Percentiles rank a stretch among this genome's conserved stretches.
Conservation (phyloP, 371 early-diverging fungal genomes). For the Actinomucor elegans region DNA sequence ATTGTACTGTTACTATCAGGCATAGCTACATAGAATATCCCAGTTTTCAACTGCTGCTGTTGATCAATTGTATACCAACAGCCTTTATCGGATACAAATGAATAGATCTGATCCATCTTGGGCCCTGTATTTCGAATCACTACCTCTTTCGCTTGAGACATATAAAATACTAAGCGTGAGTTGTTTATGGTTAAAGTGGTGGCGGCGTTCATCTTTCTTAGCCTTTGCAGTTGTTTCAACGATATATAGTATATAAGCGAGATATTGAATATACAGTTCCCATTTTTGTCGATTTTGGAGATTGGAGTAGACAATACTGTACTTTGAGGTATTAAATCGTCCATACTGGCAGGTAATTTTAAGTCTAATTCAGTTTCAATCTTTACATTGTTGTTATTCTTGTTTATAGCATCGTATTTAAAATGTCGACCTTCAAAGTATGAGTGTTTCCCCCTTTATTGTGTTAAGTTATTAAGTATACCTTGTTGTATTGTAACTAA, state of each 20-base stretch:
- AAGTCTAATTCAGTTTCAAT: conserved; percentile 45
- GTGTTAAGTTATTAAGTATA: conserved; percentile 6
- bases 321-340: conserved; percentile 46
- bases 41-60: conserved; percentile 36
- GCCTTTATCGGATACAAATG: conserved; percentile 45
- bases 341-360: conserved; percentile 39
- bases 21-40: conserved; percentile 48
- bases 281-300: conserved; percentile 23
- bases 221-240: conserved; percentile 35
- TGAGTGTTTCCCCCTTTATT: neutral
- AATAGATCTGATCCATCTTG: conserved; percentile 37
- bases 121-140: conserved; percentile 32
- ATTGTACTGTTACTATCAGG: conserved; percentile 22
- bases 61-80: conserved; percentile 28
- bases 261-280: conserved; percentile 27
- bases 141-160: conserved; percentile 43
- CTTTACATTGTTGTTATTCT: conserved; percentile 5
- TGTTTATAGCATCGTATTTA: conserved; percentile 15
- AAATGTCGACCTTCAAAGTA: conserved; percentile 23
- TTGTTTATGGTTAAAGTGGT: conserved; percentile 21
- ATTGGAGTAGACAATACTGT: conserved; percentile 35
- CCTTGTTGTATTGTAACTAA: conserved; percentile 49
- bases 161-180: conserved; percentile 11
- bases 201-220: conserved; percentile 34
- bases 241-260: conserved; percentile 47